A percentile compares a stretch with the other conserved stretches of the same genome.
These are phyloP conservation scores for Diplodia scrobiculata DNA, from an alignment of 2,329 filamentous ascomycete genomes.

Conservation along the genomic window DNA sequence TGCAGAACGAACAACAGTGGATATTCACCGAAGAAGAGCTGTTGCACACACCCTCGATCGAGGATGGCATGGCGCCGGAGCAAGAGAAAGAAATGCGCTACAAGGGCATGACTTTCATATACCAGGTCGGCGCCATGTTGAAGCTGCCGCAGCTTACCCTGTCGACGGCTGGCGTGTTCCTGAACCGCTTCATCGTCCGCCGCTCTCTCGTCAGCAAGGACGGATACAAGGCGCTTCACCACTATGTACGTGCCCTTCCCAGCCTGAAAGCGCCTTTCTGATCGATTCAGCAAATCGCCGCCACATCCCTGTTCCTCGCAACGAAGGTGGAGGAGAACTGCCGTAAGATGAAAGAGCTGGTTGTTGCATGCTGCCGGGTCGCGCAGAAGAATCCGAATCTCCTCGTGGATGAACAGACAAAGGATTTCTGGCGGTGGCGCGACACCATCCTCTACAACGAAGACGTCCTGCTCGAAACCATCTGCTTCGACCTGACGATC, in stretches of 20 bases:
- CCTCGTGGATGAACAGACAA: conserved; percentile 92
- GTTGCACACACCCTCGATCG: conserved; percentile 75
- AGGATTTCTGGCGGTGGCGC: conserved; percentile 97
- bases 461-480: conserved; percentile 83
- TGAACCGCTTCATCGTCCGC: conserved; percentile 95
- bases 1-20: conserved; percentile 73
- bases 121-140: conserved; percentile 87
- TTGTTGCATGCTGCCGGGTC: conserved; percentile 89
- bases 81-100: conserved; percentile 79
- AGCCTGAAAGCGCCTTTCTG: not conserved
- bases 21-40: conserved; percentile 84
- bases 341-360: conserved; percentile 90
- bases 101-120: conserved; percentile 96
- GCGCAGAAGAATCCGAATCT: conserved; percentile 92
- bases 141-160: conserved; percentile 90
- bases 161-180: conserved; percentile 88
- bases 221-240: conserved; percentile 71
- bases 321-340: conserved; percentile 98
- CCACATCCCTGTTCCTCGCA: conserved; percentile 86
- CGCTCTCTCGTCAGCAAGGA: conserved; percentile 74
- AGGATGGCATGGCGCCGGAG: conserved; percentile 74
- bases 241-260: conserved; percentile 60
- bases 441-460: conserved; percentile 92
- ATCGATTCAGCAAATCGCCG: conserved; percentile 68
- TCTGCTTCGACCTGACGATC: conserved; percentile 92